Base-by-base conservation (phyloP, 768 basidiomycete genomes). In the Tylopilus sp. region DNA sequence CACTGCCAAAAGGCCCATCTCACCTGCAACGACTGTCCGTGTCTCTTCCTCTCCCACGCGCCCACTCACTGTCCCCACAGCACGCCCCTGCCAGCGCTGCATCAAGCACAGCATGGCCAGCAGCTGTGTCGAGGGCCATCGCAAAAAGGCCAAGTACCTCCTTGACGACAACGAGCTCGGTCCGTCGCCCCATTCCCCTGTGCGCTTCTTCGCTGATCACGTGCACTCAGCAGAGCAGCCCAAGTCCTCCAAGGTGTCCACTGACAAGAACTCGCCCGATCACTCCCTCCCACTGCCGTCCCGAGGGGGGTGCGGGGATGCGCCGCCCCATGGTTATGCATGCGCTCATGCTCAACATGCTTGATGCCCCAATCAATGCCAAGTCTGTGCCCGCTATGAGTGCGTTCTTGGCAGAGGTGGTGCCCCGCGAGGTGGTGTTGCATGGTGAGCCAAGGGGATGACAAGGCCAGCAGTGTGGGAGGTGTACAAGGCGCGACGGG, bases 131-230 rank as follows among this genome's bases (percentile, higher is more conserved):
- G 97, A 99, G 66, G 97, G 97, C 2, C 88, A 89, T 58, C 84
- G 97, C 63, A 99, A 99, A 73, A 98, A 98, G 73, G 96, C 97
- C 11, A 98, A 98, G 66, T 99, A 98, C 71, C 82, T 99, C 16
- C 76, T 96, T 52, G 92, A 96, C 69, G 92, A 95, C 37, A 89
- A 91, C 42, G 95, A 98, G 68, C 85, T 95, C 51, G 89, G 93
- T 91, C 67, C 53, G 78, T 71, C 34, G 9, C 30, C 28, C 16
- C 8, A 7, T 36, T n/a, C 16, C 34, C 8, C 19, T 7, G 8
- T n/a, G 17, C 17, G n/a, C 34, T 24, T 2, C 40, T 1, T 9
- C 14, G 19, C 52, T 60, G 59, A 68, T 68, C 63, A 66, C 68
- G 66, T 64, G 65, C n/a, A n/a, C n/a, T n/a, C n/a, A 71, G 21